Evolutionary conservation across 2,329 filamentous ascomycete genomes (phyloP).

Genomic region (Colletotrichum higginsianum): DNA sequence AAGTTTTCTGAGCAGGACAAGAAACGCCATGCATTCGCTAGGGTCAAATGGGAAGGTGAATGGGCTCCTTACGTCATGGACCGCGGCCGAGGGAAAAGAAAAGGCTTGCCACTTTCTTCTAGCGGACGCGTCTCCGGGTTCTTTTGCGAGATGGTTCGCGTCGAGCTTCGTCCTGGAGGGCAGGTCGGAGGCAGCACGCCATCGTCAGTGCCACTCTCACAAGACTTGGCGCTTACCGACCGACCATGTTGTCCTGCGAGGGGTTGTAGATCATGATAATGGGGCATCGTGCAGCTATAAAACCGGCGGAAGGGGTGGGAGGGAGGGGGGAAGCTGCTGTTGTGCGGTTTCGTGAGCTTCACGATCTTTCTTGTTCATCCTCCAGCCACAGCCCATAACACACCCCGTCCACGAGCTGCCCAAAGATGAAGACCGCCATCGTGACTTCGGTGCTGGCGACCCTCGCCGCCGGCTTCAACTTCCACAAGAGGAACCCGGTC

Average conservation of each 20-base stretch:
- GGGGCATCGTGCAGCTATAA: not conserved
- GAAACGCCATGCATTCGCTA: conserved; percentile 35
- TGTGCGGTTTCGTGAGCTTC: no score
- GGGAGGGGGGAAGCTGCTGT: no score
- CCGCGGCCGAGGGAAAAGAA: not conserved
- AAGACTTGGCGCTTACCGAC: conserved; percentile 22
- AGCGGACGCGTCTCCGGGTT: not conserved
- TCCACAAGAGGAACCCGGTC: conserved; percentile 42
- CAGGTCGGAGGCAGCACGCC: conserved; percentile 19
- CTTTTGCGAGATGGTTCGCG: not conserved
- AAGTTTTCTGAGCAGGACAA: not conserved
- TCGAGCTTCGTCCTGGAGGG: not conserved
- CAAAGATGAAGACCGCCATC: conserved; percentile 24
- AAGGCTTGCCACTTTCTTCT: not conserved
- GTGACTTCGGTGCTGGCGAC: conserved; percentile 16
- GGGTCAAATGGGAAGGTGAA: conserved; percentile 32
- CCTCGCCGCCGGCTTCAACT: conserved; percentile 17
- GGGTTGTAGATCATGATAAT: not conserved
- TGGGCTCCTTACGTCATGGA: conserved; percentile 23
- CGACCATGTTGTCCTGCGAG: not conserved
- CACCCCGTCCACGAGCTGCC: not conserved
- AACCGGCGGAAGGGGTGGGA: not conserved
- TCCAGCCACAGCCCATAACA: not conserved
- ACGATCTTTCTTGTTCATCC: not conserved
- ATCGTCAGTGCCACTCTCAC: conserved; percentile 4